Evolutionary conservation across 495 filamentous ascomycete genomes (phyloP).

Genomic region (Penicillium tannophilum): DNA sequence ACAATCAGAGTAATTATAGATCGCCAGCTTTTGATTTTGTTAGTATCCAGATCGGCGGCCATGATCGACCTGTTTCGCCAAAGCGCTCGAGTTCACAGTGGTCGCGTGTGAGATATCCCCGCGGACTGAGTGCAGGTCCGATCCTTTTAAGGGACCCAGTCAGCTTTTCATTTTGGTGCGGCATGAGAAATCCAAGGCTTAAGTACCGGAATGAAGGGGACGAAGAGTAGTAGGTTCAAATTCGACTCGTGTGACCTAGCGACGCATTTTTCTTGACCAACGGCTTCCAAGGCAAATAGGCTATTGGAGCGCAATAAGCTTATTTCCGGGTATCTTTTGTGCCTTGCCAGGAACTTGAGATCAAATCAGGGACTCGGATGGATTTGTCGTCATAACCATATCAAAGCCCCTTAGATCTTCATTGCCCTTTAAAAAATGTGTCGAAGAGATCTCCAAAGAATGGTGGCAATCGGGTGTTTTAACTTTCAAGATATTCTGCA

Average conservation of each 20-base stretch:
- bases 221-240: conserved; percentile 1
- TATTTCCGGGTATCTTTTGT: background rate
- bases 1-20: conserved; percentile 66
- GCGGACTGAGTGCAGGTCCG: background rate
- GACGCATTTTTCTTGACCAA: conserved; percentile 4
- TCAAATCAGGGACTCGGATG: background rate
- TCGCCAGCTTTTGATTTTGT: conserved; percentile 56
- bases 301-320: background rate
- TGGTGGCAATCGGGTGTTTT: background rate
- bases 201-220: conserved; percentile 13
- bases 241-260: conserved; percentile 5
- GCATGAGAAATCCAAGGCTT: conserved; percentile 4
- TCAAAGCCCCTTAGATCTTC: background rate
- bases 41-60: conserved; percentile 48
- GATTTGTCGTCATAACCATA: background rate
- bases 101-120: background rate
- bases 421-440: background rate
- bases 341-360: background rate
- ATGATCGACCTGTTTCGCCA: conserved; percentile 26
- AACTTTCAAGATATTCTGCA: background rate
- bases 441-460: background rate
- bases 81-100: background rate
- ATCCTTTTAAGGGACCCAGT: conserved; percentile 1
- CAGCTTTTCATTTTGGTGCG: conserved; percentile 5
- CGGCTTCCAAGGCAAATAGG: background rate